phyloP scores from a whole-genome alignment of 2,329 filamentous ascomycete species.

The Arachnopeziza araneosa region DNA sequence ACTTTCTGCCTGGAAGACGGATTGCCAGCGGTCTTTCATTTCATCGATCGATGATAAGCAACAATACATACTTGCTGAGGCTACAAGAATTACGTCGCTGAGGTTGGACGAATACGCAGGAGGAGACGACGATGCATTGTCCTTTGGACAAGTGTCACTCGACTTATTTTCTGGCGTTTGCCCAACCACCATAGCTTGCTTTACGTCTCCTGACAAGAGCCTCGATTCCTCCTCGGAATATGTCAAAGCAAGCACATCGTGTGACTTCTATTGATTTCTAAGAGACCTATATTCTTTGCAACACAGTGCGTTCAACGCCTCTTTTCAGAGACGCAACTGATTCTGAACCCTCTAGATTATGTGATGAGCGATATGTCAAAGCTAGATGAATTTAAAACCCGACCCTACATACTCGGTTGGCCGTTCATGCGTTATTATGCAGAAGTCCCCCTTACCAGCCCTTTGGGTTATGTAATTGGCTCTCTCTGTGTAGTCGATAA shows the following conservation, averaged over 20 bases:
- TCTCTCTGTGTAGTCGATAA: conserved; percentile 55
- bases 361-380: conserved; percentile 21
- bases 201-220: conserved; percentile 12
- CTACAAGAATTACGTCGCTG: conserved; percentile 19
- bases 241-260: conserved; percentile 11
- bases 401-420: conserved; percentile 16
- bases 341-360: conserved; percentile 2
- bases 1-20: conserved; percentile 41
- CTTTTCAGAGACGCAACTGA: neutral
- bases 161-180: conserved; percentile 19
- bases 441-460: conserved; percentile 22
- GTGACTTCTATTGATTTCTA: neutral
- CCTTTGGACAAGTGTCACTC: conserved; percentile 14
- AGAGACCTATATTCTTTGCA: neutral
- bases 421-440: conserved; percentile 25
- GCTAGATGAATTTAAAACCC: conserved; percentile 12
- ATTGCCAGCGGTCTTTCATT: conserved; percentile 41
- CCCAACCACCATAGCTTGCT: conserved; percentile 19
- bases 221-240: conserved; percentile 6
- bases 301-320: neutral
- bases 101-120: neutral
- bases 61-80: conserved; percentile 24
- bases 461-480: conserved; percentile 43
- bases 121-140: conserved; percentile 16
- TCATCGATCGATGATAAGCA: conserved; percentile 27